These are phyloP conservation scores for Leccinum variabile DNA, from an alignment of 1,284 basidiomycete genomes.

Conservation along the genomic window DNA sequence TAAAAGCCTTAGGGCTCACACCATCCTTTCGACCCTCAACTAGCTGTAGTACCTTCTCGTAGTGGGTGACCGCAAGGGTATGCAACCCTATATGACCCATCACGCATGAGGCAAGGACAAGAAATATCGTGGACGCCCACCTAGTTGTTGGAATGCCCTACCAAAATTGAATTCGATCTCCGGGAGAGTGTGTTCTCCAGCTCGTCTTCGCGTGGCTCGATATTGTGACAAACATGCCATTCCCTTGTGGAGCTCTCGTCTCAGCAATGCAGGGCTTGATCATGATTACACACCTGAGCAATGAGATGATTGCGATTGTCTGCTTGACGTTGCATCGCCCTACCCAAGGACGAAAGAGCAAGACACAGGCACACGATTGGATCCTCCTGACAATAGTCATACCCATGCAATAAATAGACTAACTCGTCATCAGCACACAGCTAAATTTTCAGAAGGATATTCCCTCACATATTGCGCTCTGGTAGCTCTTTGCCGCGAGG, in stretches of 20 bases:
- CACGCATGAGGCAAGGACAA: slow-evolving; percentile 1
- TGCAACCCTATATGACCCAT: slow-evolving; percentile 57
- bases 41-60: slow-evolving; percentile 69
- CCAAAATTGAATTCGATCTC: slow-evolving; percentile 95
- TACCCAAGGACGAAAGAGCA: slow-evolving; percentile 81
- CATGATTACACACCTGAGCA: slow-evolving; percentile 52
- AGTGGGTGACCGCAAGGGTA: slow-evolving; percentile 81
- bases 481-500: slow-evolving; percentile 82
- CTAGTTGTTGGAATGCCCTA: slow-evolving; percentile 86
- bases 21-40: slow-evolving; percentile 42
- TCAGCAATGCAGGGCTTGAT: neutral
- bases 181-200: slow-evolving; percentile 41
- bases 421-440: neutral
- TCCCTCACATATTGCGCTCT: slow-evolving; percentile 84
- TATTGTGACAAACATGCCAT: slow-evolving; percentile 83
- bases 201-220: slow-evolving; percentile 51
- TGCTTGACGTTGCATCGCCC: slow-evolving; percentile 90
- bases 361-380: slow-evolving; percentile 83
- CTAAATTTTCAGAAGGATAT: neutral
- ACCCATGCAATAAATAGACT: slow-evolving; percentile 90
- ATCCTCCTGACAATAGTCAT: slow-evolving; percentile 81
- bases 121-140: slow-evolving; percentile 41
- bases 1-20: slow-evolving; percentile 14
- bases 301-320: slow-evolving; percentile 92
- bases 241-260: slow-evolving; percentile 46